Evolutionary conservation across 371 early-diverging fungal genomes (phyloP), one percentile per base, ranked within the genome.

Genomic region (Saksenaea vasiformis): DNA sequence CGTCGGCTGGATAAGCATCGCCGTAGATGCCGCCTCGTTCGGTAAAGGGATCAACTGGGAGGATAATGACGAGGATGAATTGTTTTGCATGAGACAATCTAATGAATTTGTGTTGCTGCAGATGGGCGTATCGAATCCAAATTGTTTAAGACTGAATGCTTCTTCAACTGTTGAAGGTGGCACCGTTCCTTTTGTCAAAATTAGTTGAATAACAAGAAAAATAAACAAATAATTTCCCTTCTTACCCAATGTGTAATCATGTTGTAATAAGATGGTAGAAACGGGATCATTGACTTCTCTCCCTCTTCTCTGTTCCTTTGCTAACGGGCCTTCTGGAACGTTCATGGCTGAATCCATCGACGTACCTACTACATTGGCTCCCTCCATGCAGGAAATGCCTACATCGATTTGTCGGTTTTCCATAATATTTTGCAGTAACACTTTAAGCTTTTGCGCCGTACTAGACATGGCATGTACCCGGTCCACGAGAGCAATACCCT

Each of bases 91-190:
- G 11, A 39, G 39, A n/a, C n/a, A 39, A 39, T 39, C 39, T n/a
- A 39, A 39, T 5, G 39, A 39, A 11, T 2, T 22, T 22, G 22
- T 47, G 22, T 8, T 9, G 24, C 24, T 47, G 51, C 22, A 22
- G n/a, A 19, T 47, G 17, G 51, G 51, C 24, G 69, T 68, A 60
- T 68, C 69, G 31, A 80, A 73, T 15, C 78, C 79, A 61, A 81
- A 81, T 36, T 81, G 82, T 41, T 72, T 72, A 24, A 81, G 44
- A 58, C 74, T 75, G 27, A 81, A 81, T n/a, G 76, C 79, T 59
- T 80, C 81, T 14, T 64, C 61, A 5, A 10, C 10, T 22, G 3
- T 10, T 9, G 22, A 19, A 0, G 11, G 3, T 47, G 22, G 24
- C 24, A 22, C 22, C 9, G 5, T 22, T 3, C n/a, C 22, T 19